phyloP scores from a whole-genome alignment of 176 grass and related monocot genomes.

The Musa beccarii region DNA sequence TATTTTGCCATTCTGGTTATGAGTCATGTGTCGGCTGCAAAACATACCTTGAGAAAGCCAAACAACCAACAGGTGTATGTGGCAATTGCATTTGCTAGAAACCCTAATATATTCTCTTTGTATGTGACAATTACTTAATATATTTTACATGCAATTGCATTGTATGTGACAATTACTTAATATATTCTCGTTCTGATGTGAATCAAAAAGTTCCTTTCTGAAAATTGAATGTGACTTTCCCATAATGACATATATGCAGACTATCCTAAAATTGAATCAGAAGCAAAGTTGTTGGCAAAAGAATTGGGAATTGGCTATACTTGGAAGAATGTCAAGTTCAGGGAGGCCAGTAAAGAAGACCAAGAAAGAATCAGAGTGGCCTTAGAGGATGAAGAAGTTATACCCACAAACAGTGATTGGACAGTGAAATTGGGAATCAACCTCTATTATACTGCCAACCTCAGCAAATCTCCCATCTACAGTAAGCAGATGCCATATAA shows the following conservation, averaged over 20 bases:
- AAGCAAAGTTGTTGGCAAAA: slow-evolving; percentile 68
- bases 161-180: too few relatives aligned
- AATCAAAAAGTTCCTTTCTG: neutral
- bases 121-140: too few relatives aligned
- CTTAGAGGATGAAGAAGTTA: slow-evolving; percentile 76
- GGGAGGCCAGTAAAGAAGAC: slow-evolving; percentile 46
- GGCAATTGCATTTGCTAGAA: too few relatives aligned
- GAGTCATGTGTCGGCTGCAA: too few relatives aligned
- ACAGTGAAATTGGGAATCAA: slow-evolving; percentile 95
- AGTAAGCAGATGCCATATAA: slow-evolving; percentile 97
- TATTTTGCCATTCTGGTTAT: too few relatives aligned
- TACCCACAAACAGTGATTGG: slow-evolving; percentile 85
- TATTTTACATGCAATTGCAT: too few relatives aligned
- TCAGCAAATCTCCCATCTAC: slow-evolving; percentile 94
- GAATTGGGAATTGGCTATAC: slow-evolving; percentile 56
- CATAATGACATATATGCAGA: slow-evolving; percentile 50
- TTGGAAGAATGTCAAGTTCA: slow-evolving; percentile 76
- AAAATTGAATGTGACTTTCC: neutral
- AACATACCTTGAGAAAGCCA: too few relatives aligned
- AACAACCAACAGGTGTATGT: too few relatives aligned
- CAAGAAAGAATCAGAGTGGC: slow-evolving; percentile 47
- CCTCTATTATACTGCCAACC: slow-evolving; percentile 91
- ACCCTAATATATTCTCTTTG: too few relatives aligned
- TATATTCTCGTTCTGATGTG: neutral
- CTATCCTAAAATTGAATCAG: slow-evolving; percentile 71